phyloP scores from a whole-genome alignment of 768 basidiomycete genomes.

The Leucosporidium yakuticum region DNA sequence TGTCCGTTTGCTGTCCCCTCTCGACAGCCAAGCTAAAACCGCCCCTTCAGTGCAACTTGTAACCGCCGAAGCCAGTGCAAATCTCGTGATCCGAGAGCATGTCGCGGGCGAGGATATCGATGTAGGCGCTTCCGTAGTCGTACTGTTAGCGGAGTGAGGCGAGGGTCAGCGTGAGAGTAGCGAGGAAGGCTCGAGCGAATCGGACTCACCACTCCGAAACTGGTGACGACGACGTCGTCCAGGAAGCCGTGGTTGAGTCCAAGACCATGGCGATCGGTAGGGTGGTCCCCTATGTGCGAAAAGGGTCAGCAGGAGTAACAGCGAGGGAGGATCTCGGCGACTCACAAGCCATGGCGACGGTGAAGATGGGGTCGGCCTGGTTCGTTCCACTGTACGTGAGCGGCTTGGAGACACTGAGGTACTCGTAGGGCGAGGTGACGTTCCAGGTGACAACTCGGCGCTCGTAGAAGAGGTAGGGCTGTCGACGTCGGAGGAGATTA shows the following conservation, averaged over 20 bases:
- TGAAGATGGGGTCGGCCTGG: conserved; percentile 31
- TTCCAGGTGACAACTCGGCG: conserved; percentile 25
- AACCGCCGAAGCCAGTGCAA: neutral
- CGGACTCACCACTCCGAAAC: conserved; percentile 20
- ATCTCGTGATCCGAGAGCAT: conserved; percentile 15
- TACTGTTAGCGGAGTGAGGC: neutral
- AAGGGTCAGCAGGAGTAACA: neutral
- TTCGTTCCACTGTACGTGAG: conserved; percentile 22
- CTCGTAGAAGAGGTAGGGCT: conserved; percentile 25
- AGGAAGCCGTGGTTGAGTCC: conserved; percentile 27
- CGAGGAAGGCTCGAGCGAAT: too few species aligned
- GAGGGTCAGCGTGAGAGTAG: neutral
- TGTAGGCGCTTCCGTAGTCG: conserved; percentile 17
- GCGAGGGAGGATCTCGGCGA: neutral
- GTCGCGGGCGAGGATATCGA: conserved; percentile 16
- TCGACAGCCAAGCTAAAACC: too few species aligned
- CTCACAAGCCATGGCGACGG: conserved; percentile 15
- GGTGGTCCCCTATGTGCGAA: conserved; percentile 1
- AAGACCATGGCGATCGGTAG: conserved; percentile 5
- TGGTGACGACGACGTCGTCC: conserved; percentile 23
- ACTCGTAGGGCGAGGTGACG: conserved; percentile 26
- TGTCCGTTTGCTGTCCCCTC: neutral
- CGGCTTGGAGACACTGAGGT: conserved; percentile 21
- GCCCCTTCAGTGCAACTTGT: too few species aligned
- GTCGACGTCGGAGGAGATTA: too few species aligned